These are phyloP conservation scores for Nitzschia inconspicua DNA, from an alignment of 108 stramenopile species.

Conservation along the genomic window DNA sequence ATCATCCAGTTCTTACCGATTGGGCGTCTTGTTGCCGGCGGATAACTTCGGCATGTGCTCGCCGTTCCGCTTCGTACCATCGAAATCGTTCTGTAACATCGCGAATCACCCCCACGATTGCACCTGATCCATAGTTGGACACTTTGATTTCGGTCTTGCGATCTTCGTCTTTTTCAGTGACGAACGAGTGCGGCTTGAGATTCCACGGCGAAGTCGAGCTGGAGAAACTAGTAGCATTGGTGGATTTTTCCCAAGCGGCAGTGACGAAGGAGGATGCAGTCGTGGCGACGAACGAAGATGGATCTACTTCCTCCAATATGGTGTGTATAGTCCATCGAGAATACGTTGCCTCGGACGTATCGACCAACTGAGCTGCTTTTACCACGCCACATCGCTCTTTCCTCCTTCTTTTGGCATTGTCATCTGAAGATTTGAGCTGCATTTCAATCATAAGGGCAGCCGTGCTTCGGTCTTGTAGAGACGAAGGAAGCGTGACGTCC, in stretches of 20 bases:
- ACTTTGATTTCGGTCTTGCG: constrained; percentile 8
- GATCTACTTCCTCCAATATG: no score
- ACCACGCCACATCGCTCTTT: no score
- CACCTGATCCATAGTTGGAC: constrained; percentile 15
- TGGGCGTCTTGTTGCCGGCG: constrained; percentile 33
- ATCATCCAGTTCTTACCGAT: constrained; percentile 25
- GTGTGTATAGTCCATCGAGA: no score
- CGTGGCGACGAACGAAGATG: no score
- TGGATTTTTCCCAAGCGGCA: background rate
- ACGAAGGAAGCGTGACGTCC: background rate
- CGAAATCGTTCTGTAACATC: constrained; percentile 64
- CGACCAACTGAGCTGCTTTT: no score
- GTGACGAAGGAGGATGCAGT: background rate
- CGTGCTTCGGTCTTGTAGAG: background rate
- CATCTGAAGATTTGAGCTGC: no score
- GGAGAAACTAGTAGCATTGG: background rate
- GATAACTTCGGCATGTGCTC: constrained; percentile 10
- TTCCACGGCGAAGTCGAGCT: background rate
- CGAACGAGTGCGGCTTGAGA: background rate
- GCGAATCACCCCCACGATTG: constrained; percentile 47
- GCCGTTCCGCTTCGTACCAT: constrained; percentile 45
- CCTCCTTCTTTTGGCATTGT: background rate
- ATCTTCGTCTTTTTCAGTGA: background rate
- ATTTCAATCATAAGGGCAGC: background rate
- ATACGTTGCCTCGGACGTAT: no score